Evolutionary conservation across 2,329 filamentous ascomycete species (phyloP).

Genomic region (Sporothrix variecibatus): DNA sequence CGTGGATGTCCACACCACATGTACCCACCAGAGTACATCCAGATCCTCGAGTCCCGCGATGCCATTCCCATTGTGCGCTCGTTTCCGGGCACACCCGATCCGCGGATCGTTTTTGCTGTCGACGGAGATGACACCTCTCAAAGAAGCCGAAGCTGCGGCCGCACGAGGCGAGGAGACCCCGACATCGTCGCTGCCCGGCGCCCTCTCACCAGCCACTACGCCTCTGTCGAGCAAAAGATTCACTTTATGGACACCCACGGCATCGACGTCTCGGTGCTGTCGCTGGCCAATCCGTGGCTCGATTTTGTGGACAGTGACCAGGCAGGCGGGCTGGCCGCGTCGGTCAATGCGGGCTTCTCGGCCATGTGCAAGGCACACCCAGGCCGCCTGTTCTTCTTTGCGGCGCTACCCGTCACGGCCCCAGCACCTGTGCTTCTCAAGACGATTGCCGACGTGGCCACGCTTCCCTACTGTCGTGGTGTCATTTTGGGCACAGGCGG

Average conservation of each 20-base stretch:
- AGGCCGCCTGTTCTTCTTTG: constrained; percentile 79
- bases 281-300: constrained; percentile 90
- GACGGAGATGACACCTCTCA: constrained; percentile 45
- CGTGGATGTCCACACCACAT: constrained; percentile 72
- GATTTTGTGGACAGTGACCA: constrained; percentile 71
- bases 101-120: constrained; percentile 66
- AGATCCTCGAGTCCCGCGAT: constrained; percentile 59
- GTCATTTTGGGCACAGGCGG: constrained; percentile 86
- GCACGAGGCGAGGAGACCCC: constrained; percentile 51
- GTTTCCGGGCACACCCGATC: constrained; percentile 55
- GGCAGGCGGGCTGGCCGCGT: constrained; percentile 63
- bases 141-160: constrained; percentile 49
- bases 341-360: constrained; percentile 78
- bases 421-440: constrained; percentile 60
- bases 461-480: constrained; percentile 71
- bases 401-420: constrained; percentile 74
- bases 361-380: constrained; percentile 66
- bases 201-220: constrained; percentile 81
- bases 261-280: constrained; percentile 82
- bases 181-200: constrained; percentile 64
- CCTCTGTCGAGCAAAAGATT: constrained; percentile 75
- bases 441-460: constrained; percentile 64
- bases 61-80: constrained; percentile 71
- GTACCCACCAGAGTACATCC: constrained; percentile 66
- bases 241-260: constrained; percentile 83